Conservation (phyloP, 768 basidiomycete genomes). For the Tephrocybe sp. region DNA sequence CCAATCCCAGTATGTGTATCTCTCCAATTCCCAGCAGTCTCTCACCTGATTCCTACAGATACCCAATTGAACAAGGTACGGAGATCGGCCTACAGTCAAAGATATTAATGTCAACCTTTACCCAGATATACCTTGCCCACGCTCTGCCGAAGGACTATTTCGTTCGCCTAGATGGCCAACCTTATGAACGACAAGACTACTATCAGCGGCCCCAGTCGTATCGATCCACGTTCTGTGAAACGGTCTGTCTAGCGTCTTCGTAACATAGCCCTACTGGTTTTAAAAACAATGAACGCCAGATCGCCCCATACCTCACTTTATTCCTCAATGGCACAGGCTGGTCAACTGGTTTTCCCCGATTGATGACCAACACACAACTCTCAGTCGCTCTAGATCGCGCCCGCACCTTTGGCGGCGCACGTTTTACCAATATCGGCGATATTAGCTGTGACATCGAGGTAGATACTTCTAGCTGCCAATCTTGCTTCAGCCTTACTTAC, state of each 20-base stretch:
- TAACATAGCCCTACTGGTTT: too few species aligned
- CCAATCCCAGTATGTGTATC: not conserved
- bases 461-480: slow-evolving; percentile 12
- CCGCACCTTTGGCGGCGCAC: slow-evolving; percentile 46
- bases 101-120: not conserved
- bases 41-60: slow-evolving; percentile 31
- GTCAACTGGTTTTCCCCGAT: slow-evolving; percentile 72
- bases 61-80: slow-evolving; percentile 58
- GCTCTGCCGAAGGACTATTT: slow-evolving; percentile 72
- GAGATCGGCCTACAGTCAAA: not conserved
- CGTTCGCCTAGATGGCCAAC: slow-evolving; percentile 48
- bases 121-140: slow-evolving; percentile 79
- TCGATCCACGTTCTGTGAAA: slow-evolving; percentile 64
- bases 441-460: slow-evolving; percentile 89
- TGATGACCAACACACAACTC: slow-evolving; percentile 73
- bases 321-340: slow-evolving; percentile 89
- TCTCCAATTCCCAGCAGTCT: not conserved
- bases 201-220: slow-evolving; percentile 70
- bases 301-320: slow-evolving; percentile 84
- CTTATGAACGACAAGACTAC: slow-evolving; percentile 69
- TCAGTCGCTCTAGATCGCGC: slow-evolving; percentile 48
- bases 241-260: slow-evolving; percentile 51
- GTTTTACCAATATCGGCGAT: slow-evolving; percentile 78
- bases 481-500: not conserved
- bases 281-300: slow-evolving; percentile 36